Evolutionary conservation across 208 protist species (phyloP), one percentile per base, ranked within the genome.

Genomic region (Acanthamoeba triangularis): DNA sequence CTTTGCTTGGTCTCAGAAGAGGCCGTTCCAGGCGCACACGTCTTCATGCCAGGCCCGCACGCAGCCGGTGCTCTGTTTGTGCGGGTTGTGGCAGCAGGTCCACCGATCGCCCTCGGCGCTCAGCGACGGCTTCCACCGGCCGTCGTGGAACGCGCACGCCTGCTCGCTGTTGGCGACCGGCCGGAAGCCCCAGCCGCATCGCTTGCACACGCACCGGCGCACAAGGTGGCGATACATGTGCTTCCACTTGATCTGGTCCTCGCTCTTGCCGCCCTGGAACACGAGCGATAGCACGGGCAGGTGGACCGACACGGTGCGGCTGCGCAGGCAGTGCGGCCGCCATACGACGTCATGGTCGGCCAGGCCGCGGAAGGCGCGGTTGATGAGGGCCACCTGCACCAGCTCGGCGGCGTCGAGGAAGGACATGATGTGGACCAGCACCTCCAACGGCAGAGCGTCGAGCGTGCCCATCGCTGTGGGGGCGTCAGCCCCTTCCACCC

Each of bases 221-320:
- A 78, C 37, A 2, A 78, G 69, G 69, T 78, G 69, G 33, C 69
- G 69, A 44, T 78, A 78, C 33, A 78, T 44, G 23, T 78, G 69
- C 69, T 78, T 78, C 69, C 69, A 78, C 69, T 44, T 16, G 30
- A 78, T n/a, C 33, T 44, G 11, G 37, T 78, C 69, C 13, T 30
- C 69, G 11, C 69, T n/a, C 69, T 78, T 78, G 69, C 69, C 69
- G 69, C 69, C 69, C n/a, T 78, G 69, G 30, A 78, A 78, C 23
- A 78, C 69, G 7, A 78, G n/a, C 69, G 69, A 78, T 2, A 78
- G 69, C 69, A 78, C 69, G n/a, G 69, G 69, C 69, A 78, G 69
- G 37, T 78, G 69, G 37, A 44, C 69, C 7, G 37, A 6, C 69
- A 78, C 69, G 23, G 69, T 78, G 37, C 69, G 69, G n/a, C 69